A percentile compares a stretch with the other conserved stretches of the same genome.
phyloP scores from a whole-genome alignment of 1,284 basidiomycete genomes.

The Ustilago bromivora region DNA sequence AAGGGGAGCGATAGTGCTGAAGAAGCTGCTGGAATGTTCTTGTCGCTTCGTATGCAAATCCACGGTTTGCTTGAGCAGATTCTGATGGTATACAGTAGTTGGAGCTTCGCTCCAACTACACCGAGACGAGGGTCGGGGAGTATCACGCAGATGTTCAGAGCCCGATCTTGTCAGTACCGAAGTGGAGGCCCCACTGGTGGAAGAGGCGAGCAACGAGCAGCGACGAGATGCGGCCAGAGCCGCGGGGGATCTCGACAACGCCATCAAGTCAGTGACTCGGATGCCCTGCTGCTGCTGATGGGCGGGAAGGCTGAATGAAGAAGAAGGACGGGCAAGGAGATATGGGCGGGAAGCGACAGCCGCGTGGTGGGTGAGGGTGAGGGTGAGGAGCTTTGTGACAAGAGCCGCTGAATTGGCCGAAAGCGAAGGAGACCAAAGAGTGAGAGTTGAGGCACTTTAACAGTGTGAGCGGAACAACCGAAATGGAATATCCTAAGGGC shows the following conservation, averaged over 20 bases:
- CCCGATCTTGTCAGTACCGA: neutral
- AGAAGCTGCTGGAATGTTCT: neutral
- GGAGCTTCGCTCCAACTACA: neutral
- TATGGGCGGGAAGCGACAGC: neutral
- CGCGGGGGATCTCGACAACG: constrained; percentile 11
- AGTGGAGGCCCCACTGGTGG: constrained; percentile 10
- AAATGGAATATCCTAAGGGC: constrained; percentile 22
- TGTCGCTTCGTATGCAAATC: too few relatives aligned
- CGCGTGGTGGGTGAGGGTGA: constrained; percentile 2
- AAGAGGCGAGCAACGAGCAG: constrained; percentile 6
- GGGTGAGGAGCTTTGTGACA: constrained; percentile 7
- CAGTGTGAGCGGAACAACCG: constrained; percentile 30
- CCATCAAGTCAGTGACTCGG: neutral
- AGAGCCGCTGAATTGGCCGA: constrained; percentile 27
- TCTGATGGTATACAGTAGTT: neutral
- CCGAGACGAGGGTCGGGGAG: neutral
- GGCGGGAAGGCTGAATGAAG: neutral
- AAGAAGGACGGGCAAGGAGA: neutral
- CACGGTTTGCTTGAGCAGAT: neutral
- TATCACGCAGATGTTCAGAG: neutral
- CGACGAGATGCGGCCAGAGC: constrained; percentile 17
- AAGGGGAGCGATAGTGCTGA: neutral
- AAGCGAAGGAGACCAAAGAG: neutral
- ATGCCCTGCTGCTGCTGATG: neutral
- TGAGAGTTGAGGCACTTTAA: neutral